Evolutionary conservation across 257 asterid species (phyloP), one percentile per base, ranked within the genome.

Genomic region (Verbascum thapsus): DNA sequence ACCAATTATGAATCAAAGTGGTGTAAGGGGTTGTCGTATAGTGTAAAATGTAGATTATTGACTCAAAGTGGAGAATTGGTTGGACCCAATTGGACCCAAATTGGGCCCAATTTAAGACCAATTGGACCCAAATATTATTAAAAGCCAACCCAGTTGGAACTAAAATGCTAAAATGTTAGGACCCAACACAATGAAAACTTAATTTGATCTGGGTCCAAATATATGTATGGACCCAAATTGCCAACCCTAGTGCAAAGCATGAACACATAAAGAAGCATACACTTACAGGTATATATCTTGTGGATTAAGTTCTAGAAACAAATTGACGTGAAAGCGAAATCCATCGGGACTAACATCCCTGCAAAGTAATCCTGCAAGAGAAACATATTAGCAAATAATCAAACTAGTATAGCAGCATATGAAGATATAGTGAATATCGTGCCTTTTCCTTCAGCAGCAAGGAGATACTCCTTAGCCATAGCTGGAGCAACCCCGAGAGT

Each of bases 261-360:
- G 64, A 15, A 62, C 16, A 60, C 64, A 43, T 8, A 64, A 60
- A 44, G 12, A 53, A 60, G 32, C 20, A 23, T n/a, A n/a, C 61
- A 37, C 96, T 85, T 81, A 87, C 88, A 77, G 69, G 81, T 69
- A 77, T 57, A 85, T 47, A 75, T 85, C 75, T 56, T 75, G 78
- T 49, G 80, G 72, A 68, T 78, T 70, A 54, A 92, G 81, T 69
- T 89, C 99, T 42, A 55, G 83, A 76, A 87, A 82, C 67, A 92
- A 43, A 72, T 92, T 89, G 78, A 89, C 64, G 72, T 78, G 87
- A 61, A 92, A 92, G 42, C 95, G 82, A 69, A 85, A 92, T 26
- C 99, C 97, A 67, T 92, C 97, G 1, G 96, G 94, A 73, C 99
- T 92, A 57, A 92, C 88, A 72, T 92, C 99, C 79, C 99, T 78